Percentiles rank a stretch among this genome's conserved stretches.
These are phyloP conservation scores for Calonectria leucothoes DNA, from an alignment of 2,329 filamentous ascomycete genomes.

Conservation along the genomic window DNA sequence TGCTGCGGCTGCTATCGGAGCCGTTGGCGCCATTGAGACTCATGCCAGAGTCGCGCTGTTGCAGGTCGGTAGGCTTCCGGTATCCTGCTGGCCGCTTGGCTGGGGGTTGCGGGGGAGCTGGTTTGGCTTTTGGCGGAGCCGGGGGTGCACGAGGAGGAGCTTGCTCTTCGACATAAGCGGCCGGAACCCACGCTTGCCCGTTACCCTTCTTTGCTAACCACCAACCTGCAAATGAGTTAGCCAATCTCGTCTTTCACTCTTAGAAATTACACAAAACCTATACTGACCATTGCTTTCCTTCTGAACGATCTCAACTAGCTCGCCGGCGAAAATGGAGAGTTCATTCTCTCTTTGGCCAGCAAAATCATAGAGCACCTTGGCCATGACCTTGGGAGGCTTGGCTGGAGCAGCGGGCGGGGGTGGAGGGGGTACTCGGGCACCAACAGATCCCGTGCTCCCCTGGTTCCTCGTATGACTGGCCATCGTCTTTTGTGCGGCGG, in stretches of 20 bases:
- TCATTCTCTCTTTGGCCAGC: constrained; percentile 86
- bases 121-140: constrained; percentile 73
- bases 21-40: constrained; percentile 69
- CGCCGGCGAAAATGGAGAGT: constrained; percentile 81
- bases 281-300: constrained; percentile 92
- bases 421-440: constrained; percentile 70
- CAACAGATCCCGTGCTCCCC: constrained; percentile 62
- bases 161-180: constrained; percentile 92
- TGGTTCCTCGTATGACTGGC: constrained; percentile 67
- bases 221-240: constrained; percentile 76
- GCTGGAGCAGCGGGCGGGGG: constrained; percentile 74
- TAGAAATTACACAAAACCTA: not conserved
- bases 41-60: constrained; percentile 79
- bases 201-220: constrained; percentile 84
- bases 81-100: constrained; percentile 80
- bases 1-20: constrained; percentile 73
- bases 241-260: not conserved
- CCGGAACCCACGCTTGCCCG: constrained; percentile 92
- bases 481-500: constrained; percentile 44
- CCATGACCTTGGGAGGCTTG: constrained; percentile 75
- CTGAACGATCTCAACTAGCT: constrained; percentile 89
- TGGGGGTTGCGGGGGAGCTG: constrained; percentile 80
- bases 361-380: constrained; percentile 94
- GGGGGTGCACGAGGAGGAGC: constrained; percentile 74
- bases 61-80: constrained; percentile 77